A percentile compares a stretch with the other conserved stretches of the same genome.
Conservation (phyloP, 441 rosid species). For the Manihot esculenta region DNA sequence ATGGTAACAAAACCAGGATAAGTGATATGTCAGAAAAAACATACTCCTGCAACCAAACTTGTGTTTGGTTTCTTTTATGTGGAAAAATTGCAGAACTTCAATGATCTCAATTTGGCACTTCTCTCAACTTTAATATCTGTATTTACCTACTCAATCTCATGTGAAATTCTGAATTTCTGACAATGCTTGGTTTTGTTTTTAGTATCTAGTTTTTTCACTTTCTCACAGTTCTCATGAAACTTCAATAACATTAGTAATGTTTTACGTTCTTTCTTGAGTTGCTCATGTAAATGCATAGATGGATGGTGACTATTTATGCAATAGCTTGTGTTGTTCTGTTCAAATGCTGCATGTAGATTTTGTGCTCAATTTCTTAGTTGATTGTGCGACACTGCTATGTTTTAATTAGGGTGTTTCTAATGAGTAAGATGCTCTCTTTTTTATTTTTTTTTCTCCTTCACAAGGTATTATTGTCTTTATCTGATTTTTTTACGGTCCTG, state of each 20-base stretch:
- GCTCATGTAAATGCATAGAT: neutral
- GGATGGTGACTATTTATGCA: neutral
- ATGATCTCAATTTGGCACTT: too few relatives aligned
- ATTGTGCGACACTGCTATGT: neutral
- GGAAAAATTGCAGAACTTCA: too few relatives aligned
- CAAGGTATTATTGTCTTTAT: neutral
- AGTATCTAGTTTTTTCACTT: neutral
- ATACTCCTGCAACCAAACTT: too few relatives aligned
- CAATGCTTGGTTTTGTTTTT: neutral
- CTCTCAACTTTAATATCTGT: neutral
- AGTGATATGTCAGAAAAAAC: too few relatives aligned
- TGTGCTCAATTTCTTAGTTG: constrained; percentile 6
- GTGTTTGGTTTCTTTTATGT: too few relatives aligned
- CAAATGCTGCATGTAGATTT: too few relatives aligned
- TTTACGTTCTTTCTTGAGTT: neutral
- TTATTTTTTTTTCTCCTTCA: neutral
- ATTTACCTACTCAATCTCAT: neutral
- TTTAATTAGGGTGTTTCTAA: neutral
- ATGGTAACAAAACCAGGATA: too few relatives aligned
- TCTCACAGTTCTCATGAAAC: neutral
- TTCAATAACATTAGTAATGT: neutral
- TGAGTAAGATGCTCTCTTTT: neutral
- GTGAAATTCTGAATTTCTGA: neutral
- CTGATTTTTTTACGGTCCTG: neutral
- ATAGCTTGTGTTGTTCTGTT: neutral